Percentiles rank a stretch among this genome's conserved stretches.
phyloP scores from a whole-genome alignment of 192 early-diverging fungal species.

The Thamnidium elegans region DNA sequence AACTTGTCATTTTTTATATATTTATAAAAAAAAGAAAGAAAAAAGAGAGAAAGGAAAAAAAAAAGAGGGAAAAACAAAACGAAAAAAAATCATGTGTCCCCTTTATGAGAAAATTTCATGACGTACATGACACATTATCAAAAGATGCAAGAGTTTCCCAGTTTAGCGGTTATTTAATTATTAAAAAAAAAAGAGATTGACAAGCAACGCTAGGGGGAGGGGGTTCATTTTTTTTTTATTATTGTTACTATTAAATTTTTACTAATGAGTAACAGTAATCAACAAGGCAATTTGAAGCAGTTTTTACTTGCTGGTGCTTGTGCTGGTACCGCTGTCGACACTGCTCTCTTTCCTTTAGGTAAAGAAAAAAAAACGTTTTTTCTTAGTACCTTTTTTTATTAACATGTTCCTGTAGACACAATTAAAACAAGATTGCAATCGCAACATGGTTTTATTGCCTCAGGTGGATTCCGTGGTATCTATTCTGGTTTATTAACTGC shows the following conservation, averaged over 20 bases:
- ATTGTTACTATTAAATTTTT: neutral
- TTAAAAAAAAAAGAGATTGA: neutral
- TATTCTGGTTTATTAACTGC: constrained; percentile 89
- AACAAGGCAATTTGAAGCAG: constrained; percentile 44
- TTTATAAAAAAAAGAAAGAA: neutral
- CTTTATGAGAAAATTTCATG: too few relatives aligned
- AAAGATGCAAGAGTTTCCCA: too few relatives aligned
- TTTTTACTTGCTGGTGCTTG: constrained; percentile 74
- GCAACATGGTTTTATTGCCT: constrained; percentile 72
- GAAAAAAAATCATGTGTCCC: neutral
- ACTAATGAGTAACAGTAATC: constrained; percentile 13
- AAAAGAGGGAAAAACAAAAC: neutral
- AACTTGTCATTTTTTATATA: neutral
- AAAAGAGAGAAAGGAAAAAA: neutral
- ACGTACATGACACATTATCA: too few relatives aligned
- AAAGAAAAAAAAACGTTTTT: constrained; percentile 4
- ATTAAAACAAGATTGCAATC: constrained; percentile 96
- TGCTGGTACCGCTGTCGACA: constrained; percentile 92
- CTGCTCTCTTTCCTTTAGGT: constrained; percentile 83
- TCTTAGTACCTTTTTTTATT: neutral
- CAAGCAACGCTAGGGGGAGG: neutral
- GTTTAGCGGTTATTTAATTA: neutral
- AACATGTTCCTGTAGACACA: constrained; percentile 58
- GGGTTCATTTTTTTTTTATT: neutral
- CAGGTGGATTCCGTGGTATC: constrained; percentile 87